Conservation (phyloP, 768 basidiomycete species). For the Imleria badia region DNA sequence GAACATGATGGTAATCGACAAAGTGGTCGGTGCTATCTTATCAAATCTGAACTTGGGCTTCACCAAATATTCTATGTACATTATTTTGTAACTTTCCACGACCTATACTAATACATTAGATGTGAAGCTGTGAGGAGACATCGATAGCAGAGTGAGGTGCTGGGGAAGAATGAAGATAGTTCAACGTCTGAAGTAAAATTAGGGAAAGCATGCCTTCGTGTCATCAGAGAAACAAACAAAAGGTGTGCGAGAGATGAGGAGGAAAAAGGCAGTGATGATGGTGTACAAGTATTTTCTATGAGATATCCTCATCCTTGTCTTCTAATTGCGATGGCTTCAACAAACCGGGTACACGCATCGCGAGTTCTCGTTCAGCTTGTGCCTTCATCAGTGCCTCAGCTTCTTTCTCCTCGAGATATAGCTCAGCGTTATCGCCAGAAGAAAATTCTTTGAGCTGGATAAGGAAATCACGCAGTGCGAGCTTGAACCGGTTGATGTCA, state of each 20-base stretch:
- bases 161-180: constrained; percentile 27
- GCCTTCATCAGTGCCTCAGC: constrained; percentile 74
- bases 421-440: constrained; percentile 84
- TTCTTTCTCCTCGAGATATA: constrained; percentile 95
- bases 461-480: constrained; percentile 93
- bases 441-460: constrained; percentile 98
- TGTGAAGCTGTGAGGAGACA: constrained; percentile 29
- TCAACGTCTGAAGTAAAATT: constrained; percentile 24
- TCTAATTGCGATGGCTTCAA: constrained; percentile 93
- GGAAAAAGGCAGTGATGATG: constrained; percentile 28
- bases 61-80: constrained; percentile 27
- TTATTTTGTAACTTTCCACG: constrained; percentile 30
- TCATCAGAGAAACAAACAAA: constrained; percentile 35
- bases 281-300: constrained; percentile 31
- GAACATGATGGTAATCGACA: constrained; percentile 54
- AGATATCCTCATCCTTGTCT: constrained; percentile 86
- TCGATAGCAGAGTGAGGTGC: constrained; percentile 33
- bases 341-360: constrained; percentile 96
- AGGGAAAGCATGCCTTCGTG: constrained; percentile 23
- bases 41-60: constrained; percentile 11
- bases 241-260: constrained; percentile 11
- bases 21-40: constrained; percentile 9
- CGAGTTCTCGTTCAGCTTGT: constrained; percentile 82
- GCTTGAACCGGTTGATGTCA: constrained; percentile 89
- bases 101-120: constrained; percentile 40